phyloP scores from a whole-genome alignment of 2,329 filamentous ascomycete species.

The Paramyrothecium roridum region DNA sequence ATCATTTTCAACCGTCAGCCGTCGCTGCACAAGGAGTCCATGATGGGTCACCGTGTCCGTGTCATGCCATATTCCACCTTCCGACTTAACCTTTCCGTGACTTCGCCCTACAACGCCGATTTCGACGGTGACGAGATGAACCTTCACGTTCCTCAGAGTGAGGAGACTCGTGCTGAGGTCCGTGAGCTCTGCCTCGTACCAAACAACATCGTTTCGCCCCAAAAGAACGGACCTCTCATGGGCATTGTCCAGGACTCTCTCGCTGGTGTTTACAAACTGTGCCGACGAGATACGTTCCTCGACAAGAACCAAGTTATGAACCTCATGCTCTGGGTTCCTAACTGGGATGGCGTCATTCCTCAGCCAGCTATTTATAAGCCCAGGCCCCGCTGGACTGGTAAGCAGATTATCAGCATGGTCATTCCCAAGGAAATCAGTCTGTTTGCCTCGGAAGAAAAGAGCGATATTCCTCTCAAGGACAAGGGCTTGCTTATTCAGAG shows the following conservation, averaged over 20 bases:
- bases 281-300: slow-evolving; percentile 86
- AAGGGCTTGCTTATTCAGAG: slow-evolving; percentile 79
- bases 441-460: slow-evolving; percentile 59
- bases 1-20: slow-evolving; percentile 99
- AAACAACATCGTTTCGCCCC: slow-evolving; percentile 95
- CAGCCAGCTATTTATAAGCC: slow-evolving; percentile 93
- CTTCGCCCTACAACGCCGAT: slow-evolving; percentile 98
- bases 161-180: slow-evolving; percentile 94
- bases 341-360: slow-evolving; percentile 95
- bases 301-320: slow-evolving; percentile 94
- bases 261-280: slow-evolving; percentile 95
- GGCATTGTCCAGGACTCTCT: slow-evolving; percentile 99
- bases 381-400: slow-evolving; percentile 91
- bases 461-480: slow-evolving; percentile 66
- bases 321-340: slow-evolving; percentile 93
- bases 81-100: slow-evolving; percentile 94
- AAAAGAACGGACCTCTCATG: slow-evolving; percentile 96
- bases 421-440: slow-evolving; percentile 85
- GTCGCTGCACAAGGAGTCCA: slow-evolving; percentile 98
- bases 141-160: slow-evolving; percentile 95
- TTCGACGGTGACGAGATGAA: slow-evolving; percentile 99
- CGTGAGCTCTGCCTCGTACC: slow-evolving; percentile 97
- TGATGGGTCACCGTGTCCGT: slow-evolving; percentile 98
- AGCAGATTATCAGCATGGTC: slow-evolving; percentile 93
- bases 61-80: slow-evolving; percentile 99